A percentile compares a stretch with the other conserved stretches of the same genome.
Conservation (phyloP, 2,329 filamentous ascomycete species). For the Penicillium fuscoglaucum region DNA sequence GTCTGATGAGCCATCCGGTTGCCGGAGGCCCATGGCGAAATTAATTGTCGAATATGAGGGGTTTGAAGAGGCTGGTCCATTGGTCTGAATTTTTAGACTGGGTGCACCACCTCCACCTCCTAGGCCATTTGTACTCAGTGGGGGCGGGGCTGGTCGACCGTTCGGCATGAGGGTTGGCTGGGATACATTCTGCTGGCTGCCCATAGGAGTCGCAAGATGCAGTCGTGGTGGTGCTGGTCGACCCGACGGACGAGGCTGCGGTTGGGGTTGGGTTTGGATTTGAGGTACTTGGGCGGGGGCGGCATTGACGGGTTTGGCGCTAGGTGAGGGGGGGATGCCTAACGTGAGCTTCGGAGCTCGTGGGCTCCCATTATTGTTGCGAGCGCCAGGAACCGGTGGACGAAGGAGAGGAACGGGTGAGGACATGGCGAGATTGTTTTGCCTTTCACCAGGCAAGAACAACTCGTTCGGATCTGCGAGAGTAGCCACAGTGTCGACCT, state of each 20-base stretch:
- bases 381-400: conserved; percentile 73
- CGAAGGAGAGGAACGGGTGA: conserved; percentile 74
- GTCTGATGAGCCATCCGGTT: conserved; percentile 68
- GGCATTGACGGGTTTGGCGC: conserved; percentile 67
- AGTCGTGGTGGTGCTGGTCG: conserved; percentile 74
- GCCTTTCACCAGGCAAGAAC: conserved; percentile 43
- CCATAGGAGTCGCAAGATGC: conserved; percentile 85
- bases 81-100: conserved; percentile 72
- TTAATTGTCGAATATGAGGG: conserved; percentile 75
- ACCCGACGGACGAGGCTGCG: conserved; percentile 34
- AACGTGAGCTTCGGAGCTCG: conserved; percentile 78
- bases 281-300: conserved; percentile 39
- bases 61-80: conserved; percentile 79
- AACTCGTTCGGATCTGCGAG: conserved; percentile 43
- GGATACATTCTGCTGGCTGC: conserved; percentile 66
- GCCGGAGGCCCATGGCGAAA: conserved; percentile 70
- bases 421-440: conserved; percentile 61
- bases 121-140: conserved; percentile 67
- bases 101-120: conserved; percentile 79
- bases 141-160: conserved; percentile 56
- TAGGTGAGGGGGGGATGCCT: conserved; percentile 85
- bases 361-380: conserved; percentile 60
- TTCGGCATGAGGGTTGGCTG: conserved; percentile 59
- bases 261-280: conserved; percentile 55
- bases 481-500: conserved; percentile 39